Base-by-base conservation (phyloP, 805 yeast species). In the Lachancea lanzarotensis region DNA sequence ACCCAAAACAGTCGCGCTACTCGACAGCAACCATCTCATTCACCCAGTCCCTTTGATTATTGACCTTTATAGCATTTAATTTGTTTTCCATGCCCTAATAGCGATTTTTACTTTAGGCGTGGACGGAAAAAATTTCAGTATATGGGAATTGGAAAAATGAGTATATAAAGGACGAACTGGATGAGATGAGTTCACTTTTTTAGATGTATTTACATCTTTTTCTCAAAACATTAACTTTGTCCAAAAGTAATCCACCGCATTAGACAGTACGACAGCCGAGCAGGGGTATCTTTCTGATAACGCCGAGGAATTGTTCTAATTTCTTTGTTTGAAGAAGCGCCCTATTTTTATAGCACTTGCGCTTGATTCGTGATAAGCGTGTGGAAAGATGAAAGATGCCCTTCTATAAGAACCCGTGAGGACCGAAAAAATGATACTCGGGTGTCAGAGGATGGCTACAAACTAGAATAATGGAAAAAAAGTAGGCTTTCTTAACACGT, bases 201-300 rank as follows among this genome's bases (percentile, higher is more conserved):
- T 29, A 11, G 5, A 4, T 29, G 4, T 29, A 13, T 7, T 12
- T 12, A 29, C 15, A 3, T 11, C 13, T 34, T 40, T 27, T 42
- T 44, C 36, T 35, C 26, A 37, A 53, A 47, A 43, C 26, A 39
- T 41, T 50, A 61, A 76, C 82, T 78, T 77, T 78, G 81, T 79
- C 82, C 82, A 75, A 77, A 76, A 74, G 67, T 72, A 62, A 34
- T 75, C 83, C 82, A 70, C 75, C 79, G 72, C 80, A 65, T 60
- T 68, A 78, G 84, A 79, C 84, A 79, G 84, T 79, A 78, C 83
- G 71, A 48, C 49, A 47, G 45, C 35, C 47, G 52, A 50, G 53
- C 34, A 25, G 31, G 31, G 43, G 36, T 13, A 7, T 18, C 46
- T 37, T 17, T 43, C 30, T 25, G 40, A 38, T 35, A 33, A 40